phyloP scores from a whole-genome alignment of 2,329 filamentous ascomycete genomes.

The Venturia aucupariae region DNA sequence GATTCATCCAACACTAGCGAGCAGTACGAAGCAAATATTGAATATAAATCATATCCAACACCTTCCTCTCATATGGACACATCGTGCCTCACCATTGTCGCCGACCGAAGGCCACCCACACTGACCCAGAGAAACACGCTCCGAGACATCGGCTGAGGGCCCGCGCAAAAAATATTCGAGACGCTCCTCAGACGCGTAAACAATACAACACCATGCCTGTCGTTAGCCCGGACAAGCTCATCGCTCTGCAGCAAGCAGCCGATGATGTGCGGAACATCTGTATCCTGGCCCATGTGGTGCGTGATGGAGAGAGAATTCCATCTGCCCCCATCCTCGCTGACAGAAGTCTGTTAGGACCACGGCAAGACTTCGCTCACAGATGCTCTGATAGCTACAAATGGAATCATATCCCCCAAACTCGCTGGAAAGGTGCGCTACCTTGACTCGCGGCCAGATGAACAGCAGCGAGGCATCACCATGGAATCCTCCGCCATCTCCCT shows the following conservation, averaged over 20 bases:
- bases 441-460: conserved; percentile 92
- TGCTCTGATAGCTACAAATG: conserved; percentile 93
- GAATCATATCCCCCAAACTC: conserved; percentile 96
- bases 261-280: conserved; percentile 94
- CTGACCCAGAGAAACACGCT: neutral
- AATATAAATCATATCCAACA: neutral
- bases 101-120: neutral
- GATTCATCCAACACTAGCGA: neutral
- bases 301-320: conserved; percentile 13
- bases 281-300: conserved; percentile 82
- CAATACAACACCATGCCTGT: conserved; percentile 66
- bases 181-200: conserved; percentile 1
- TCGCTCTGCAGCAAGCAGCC: conserved; percentile 77
- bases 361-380: conserved; percentile 97
- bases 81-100: neutral
- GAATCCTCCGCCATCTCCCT: conserved; percentile 96
- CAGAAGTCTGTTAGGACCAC: conserved; percentile 57
- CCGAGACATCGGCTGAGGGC: neutral
- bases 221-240: conserved; percentile 81
- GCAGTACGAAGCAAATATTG: neutral
- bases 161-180: neutral
- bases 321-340: neutral
- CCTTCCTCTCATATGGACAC: neutral
- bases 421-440: conserved; percentile 97
- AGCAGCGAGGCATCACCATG: conserved; percentile 97